Evolutionary conservation across 208 protist species (phyloP), one percentile per base, ranked within the genome.

Genomic region (Wallacemonas sp.): DNA sequence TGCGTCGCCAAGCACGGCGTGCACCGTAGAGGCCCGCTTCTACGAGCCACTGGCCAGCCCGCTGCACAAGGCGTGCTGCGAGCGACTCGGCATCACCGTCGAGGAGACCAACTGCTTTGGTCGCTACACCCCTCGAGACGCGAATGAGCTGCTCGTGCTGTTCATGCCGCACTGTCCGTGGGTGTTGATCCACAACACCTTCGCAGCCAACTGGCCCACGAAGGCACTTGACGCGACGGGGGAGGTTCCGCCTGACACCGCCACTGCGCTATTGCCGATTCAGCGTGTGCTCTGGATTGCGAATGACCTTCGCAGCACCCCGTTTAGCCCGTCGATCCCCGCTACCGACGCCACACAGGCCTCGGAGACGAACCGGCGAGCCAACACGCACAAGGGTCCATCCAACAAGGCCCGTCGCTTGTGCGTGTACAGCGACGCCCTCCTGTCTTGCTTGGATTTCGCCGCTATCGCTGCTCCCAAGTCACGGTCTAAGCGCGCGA

Each of bases 101-200:
- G 81, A 86, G 36, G 28, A n/a, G 49, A 25, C 70, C 3, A 90
- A 90, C 57, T n/a, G 25, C 11, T 70, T 77, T 20, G 82, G 77
- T 18, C 74, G 65, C 2, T 88, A 88, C 54, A 64, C 42, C 36
- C 70, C 81, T 5, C 32, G 3, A 10, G 57, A 42, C 16, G 3
- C 29, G 11, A 3, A 5, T 12, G 61, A 75, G 16, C 20, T 87
- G 10, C 61, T 84, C 20, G 66, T 88, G n/a, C 71, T 83, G 14
- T 92, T 84, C 61, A 77, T 86, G 49, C 86, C 81, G 4, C 82
- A 87, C 70, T 80, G 77, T 42, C 86, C 86, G 7, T 92, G 86
- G 86, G 52, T 65, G 26, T 50, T 92, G 41, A 55, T 88, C n/a
- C 79, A 82, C 57, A 92, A 92, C 66, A 29, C 76, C 23, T 68